Evolutionary conservation across 352 stramenopile species (phyloP).

Genomic region (Globisporangium alternatum): DNA sequence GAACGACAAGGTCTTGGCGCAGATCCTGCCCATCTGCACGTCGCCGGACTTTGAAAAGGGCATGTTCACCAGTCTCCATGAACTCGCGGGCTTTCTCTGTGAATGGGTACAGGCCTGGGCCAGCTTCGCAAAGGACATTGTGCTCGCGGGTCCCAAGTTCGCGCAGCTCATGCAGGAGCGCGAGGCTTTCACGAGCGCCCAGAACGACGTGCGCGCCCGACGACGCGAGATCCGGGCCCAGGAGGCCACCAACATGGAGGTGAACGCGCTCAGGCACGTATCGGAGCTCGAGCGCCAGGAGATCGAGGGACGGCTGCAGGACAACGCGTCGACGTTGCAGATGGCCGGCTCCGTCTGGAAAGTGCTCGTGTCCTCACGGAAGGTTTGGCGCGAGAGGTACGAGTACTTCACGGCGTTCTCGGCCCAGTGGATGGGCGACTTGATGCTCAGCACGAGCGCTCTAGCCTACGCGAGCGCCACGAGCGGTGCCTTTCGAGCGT

Average conservation of each 20-base stretch:
- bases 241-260: constrained; percentile 29
- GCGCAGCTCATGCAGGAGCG: constrained; percentile 49
- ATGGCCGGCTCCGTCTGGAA: constrained; percentile 55
- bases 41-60: constrained; percentile 59
- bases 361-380: constrained; percentile 38
- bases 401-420: constrained; percentile 42
- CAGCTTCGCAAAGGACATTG: constrained; percentile 37
- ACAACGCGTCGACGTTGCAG: constrained; percentile 53
- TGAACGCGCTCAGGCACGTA: constrained; percentile 31
- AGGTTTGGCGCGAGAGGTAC: constrained; percentile 36
- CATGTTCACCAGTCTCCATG: constrained; percentile 45
- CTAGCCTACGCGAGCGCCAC: constrained; percentile 45
- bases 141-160: constrained; percentile 59
- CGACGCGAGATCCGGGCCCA: constrained; percentile 42
- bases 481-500: constrained; percentile 9
- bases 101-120: constrained; percentile 63
- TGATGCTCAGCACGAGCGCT: constrained; percentile 56
- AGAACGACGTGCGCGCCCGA: constrained; percentile 27
- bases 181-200: constrained; percentile 33
- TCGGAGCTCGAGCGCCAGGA: constrained; percentile 53
- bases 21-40: constrained; percentile 52
- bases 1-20: constrained; percentile 51
- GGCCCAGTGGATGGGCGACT: constrained; percentile 46
- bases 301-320: constrained; percentile 45
- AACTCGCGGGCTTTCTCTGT: constrained; percentile 53